Conservation (phyloP, 306 rosid genomes). For the Lathyrus sativus region DNA sequence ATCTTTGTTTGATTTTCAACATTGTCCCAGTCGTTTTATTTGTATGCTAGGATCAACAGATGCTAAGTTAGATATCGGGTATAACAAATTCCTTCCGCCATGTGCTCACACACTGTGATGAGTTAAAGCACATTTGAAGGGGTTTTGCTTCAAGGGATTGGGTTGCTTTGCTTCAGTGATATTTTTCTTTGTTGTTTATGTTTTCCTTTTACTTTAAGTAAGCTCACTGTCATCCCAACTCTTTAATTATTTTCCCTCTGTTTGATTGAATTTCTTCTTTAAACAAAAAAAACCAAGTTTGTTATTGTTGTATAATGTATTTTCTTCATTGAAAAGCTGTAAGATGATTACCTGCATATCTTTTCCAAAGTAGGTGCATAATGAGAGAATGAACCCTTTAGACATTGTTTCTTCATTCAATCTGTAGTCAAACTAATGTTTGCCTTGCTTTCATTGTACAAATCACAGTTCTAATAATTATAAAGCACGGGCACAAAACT, state of each 20-base stretch:
- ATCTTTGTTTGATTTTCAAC: conserved; percentile 72
- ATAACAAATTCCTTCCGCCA: conserved; percentile 34
- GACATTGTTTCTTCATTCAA: conserved; percentile 1
- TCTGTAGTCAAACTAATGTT: conserved; percentile 7
- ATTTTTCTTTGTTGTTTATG: conserved; percentile 24
- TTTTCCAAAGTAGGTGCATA: conserved; percentile 10
- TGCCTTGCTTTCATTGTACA: conserved; percentile 14
- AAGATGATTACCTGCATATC: conserved; percentile 11
- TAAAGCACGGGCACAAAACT: not conserved
- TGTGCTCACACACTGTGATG: conserved; percentile 29
- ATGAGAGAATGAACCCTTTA: conserved; percentile 14
- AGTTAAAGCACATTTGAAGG: conserved; percentile 16
- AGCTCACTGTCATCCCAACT: conserved; percentile 4
- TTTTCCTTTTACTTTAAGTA: conserved; percentile 19
- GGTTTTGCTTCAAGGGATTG: conserved; percentile 27
- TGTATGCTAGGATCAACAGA: conserved; percentile 92
- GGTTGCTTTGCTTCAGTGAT: conserved; percentile 12
- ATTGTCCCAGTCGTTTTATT: conserved; percentile 88
- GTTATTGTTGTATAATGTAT: conserved; percentile 10
- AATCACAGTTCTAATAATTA: not conserved
- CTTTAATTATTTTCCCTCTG: conserved; percentile 4
- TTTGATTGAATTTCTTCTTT: conserved; percentile 26
- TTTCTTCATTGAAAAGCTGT: conserved; percentile 24
- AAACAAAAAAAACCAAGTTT: not conserved
- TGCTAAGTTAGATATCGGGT: conserved; percentile 89